phyloP scores from a whole-genome alignment of 2,329 filamentous ascomycete species.

The Triangularia setosa region DNA sequence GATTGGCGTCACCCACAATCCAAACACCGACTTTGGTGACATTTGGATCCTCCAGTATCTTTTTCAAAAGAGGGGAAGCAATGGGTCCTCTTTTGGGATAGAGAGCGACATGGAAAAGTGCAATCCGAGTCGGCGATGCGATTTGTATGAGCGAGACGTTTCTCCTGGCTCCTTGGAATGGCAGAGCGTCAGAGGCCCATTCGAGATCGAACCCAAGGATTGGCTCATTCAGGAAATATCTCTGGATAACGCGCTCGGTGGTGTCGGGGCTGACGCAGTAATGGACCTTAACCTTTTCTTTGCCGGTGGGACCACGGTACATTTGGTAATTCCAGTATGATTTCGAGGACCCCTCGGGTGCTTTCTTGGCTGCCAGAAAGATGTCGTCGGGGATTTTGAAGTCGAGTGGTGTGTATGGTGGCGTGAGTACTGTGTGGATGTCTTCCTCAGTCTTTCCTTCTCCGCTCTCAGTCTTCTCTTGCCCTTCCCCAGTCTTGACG shows the following conservation, averaged over 20 bases:
- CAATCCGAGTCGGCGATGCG: conserved; percentile 71
- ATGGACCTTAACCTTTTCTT: conserved; percentile 59
- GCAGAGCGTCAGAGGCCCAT: conserved; percentile 60
- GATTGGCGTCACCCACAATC: conserved; percentile 66
- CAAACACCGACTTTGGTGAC: conserved; percentile 75
- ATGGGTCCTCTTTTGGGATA: conserved; percentile 54
- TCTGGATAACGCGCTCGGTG: conserved; percentile 61
- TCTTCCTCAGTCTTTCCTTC: not conserved
- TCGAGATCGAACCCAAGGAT: conserved; percentile 88
- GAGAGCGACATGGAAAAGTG: conserved; percentile 73
- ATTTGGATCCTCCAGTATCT: conserved; percentile 65
- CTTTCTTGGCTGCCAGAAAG: conserved; percentile 47
- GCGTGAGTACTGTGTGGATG: conserved; percentile 23
- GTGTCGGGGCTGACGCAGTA: conserved; percentile 69
- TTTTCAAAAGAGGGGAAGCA: conserved; percentile 65
- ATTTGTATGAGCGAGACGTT: conserved; percentile 82
- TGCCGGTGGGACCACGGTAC: conserved; percentile 55
- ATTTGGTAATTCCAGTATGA: conserved; percentile 67
- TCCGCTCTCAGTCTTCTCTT: not conserved
- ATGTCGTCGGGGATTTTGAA: conserved; percentile 46
- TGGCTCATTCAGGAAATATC: conserved; percentile 64
- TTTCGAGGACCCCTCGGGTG: conserved; percentile 39
- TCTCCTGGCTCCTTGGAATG: conserved; percentile 49
- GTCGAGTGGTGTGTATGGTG: conserved; percentile 37
- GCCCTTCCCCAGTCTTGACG: not conserved